Base-by-base conservation (phyloP, 805 yeast species). In the Yarrowia alimentaria region DNA sequence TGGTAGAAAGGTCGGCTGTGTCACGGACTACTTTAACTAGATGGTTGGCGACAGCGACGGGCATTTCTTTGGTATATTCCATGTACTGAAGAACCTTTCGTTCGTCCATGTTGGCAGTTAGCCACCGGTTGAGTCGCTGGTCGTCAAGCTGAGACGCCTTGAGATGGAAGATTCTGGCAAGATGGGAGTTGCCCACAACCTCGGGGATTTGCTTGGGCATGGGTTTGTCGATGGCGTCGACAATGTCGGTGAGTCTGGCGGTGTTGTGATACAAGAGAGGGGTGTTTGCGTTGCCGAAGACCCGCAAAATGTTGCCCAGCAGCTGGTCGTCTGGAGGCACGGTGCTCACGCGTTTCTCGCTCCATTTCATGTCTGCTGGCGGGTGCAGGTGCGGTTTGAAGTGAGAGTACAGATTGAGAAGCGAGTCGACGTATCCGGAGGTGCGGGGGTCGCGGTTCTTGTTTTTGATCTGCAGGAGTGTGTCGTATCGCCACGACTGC, bases 401-500 rank as follows among this genome's bases (percentile, higher is more conserved):
- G 13, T 30, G 49, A 8, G 49, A 29, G n/a, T 29, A 42, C 9
- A 42, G 21, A 13, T 17, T 29, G 13, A 42, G 35, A 3, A 42
- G 21, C 19, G 49, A 31, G n/a, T 48, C 49, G 6, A 48, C 20
- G 34, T 20, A 13, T 0, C 49, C 22, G 2, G 47, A 20, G 5
- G 48, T 33, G 9, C 52, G 31, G 1, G 28, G 32, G 20, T 48
- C 48, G 4, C 49, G 26, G 49, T 48, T 26, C n/a, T 48, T 26
- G 34, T 48, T 32, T 13, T 37, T 48, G 34, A 37, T 26, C 14
- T 48, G 49, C 10, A 42, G 16, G 21, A 42, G 28, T 7, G 28
- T 30, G 29, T 42, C 49, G 21, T 42, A 42, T 29, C 49, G 19
- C 49, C 49, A 42, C 3, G 29, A 28, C 8, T 29, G 34, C 5